Evolutionary conservation across 2,329 filamentous ascomycete species (phyloP).

Genomic region (Venturia pyrina): DNA sequence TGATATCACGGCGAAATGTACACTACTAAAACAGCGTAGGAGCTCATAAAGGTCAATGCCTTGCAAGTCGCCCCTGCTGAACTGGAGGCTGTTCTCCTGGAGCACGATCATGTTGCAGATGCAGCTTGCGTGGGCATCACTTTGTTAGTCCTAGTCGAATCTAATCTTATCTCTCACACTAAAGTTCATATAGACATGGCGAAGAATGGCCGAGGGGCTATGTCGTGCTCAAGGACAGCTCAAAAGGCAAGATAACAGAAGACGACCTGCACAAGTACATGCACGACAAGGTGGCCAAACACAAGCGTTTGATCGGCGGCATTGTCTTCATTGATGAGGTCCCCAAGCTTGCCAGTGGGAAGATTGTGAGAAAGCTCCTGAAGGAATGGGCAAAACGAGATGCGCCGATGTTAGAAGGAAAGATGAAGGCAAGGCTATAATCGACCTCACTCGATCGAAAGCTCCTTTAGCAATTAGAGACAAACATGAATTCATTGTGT

Average conservation of each 20-base stretch:
- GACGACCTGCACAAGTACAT: conserved; percentile 27
- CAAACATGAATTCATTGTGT: background rate
- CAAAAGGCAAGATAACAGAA: conserved; percentile 24
- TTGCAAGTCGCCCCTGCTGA: conserved; percentile 28
- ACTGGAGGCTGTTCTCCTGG: conserved; percentile 41
- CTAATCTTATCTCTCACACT: background rate
- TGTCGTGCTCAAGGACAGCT: conserved; percentile 38
- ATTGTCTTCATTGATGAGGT: conserved; percentile 47
- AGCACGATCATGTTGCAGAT: conserved; percentile 43
- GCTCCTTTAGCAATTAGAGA: background rate
- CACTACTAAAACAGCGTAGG: conserved; percentile 16
- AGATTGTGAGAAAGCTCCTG: conserved; percentile 47
- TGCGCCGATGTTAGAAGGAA: conserved; percentile 20
- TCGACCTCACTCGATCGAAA: too few relatives aligned
- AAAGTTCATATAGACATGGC: conserved; percentile 24
- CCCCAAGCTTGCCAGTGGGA: conserved; percentile 47
- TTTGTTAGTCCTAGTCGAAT: conserved; percentile 25
- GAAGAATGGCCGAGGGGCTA: conserved; percentile 47
- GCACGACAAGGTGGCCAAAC: conserved; percentile 38
- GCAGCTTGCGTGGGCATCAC: conserved; percentile 46
- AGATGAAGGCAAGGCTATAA: conserved; percentile 13
- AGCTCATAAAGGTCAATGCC: conserved; percentile 34
- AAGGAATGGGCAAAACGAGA: conserved; percentile 49
- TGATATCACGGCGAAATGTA: conserved; percentile 1
- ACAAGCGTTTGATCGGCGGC: conserved; percentile 43